Conservation (phyloP, 345 rosid genomes). For the Rhizophora mangle region DNA sequence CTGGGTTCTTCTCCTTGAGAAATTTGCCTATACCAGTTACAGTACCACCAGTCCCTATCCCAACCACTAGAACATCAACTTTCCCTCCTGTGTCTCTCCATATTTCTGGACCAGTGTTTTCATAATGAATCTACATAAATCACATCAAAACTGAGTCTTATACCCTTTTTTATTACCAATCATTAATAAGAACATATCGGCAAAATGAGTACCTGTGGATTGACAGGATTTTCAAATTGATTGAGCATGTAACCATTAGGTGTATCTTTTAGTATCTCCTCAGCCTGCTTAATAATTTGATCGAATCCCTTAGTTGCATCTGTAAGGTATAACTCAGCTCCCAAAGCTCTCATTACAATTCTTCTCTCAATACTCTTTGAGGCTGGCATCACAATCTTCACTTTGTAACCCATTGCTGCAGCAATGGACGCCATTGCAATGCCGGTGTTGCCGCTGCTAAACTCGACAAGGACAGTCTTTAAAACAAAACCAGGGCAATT, state of each 20-base stretch:
- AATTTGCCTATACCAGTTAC: conserved; percentile 27
- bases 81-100: conserved; percentile 23
- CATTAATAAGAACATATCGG: neutral
- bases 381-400: conserved; percentile 17
- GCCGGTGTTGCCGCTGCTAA: conserved; percentile 22
- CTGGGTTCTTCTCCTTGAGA: conserved; percentile 24
- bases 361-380: conserved; percentile 20
- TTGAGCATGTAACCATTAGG: conserved; percentile 26
- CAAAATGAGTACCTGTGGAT: conserved; percentile 15
- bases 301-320: conserved; percentile 16
- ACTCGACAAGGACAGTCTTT: conserved; percentile 20
- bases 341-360: conserved; percentile 18
- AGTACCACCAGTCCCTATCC: conserved; percentile 28
- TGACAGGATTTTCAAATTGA: conserved; percentile 23
- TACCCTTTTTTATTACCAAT: neutral
- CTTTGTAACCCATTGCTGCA: conserved; percentile 23
- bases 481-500: neutral
- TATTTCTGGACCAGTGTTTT: conserved; percentile 29
- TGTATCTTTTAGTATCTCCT: conserved; percentile 21
- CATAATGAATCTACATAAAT: conserved; percentile 17
- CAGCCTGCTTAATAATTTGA: conserved; percentile 9
- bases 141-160: neutral
- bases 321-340: conserved; percentile 17
- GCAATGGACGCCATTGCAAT: conserved; percentile 20
- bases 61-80: conserved; percentile 21